Conservation (phyloP, 129 eudicot genomes). For the Ambrosia trifida region DNA sequence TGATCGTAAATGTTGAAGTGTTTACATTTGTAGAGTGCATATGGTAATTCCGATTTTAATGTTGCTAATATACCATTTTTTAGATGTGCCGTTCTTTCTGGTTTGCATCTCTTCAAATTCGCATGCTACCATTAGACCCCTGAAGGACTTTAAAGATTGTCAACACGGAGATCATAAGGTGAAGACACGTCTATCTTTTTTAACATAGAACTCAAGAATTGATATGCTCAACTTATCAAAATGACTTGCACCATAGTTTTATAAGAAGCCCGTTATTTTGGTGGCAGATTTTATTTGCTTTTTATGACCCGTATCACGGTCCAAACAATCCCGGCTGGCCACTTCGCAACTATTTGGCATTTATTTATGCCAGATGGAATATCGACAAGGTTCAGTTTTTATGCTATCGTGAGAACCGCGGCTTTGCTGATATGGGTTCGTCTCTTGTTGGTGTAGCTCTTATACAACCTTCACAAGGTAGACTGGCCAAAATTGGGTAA, state of each 20-base stretch:
- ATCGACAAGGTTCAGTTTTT: conserved; percentile 58
- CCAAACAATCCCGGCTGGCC: conserved; percentile 95
- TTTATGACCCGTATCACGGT: conserved; percentile 87
- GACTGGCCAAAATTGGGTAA: conserved; percentile 37
- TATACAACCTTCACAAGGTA: conserved; percentile 77
- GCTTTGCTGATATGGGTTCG: conserved; percentile 70
- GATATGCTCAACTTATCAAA: not conserved
- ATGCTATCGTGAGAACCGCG: conserved; percentile 91
- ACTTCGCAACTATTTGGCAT: conserved; percentile 76
- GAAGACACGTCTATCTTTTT: not conserved
- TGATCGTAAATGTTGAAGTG: conserved; percentile 1
- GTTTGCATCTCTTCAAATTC: conserved; percentile 67
- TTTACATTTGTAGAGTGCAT: not conserved
- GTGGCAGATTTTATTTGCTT: conserved; percentile 74
- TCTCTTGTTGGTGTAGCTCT: conserved; percentile 86
- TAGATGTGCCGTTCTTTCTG: conserved; percentile 87
- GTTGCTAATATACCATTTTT: conserved; percentile 24
- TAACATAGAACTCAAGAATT: not conserved
- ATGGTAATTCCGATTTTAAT: not conserved
- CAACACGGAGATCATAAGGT: conserved; percentile 65
- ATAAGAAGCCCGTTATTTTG: not conserved
- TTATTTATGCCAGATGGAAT: conserved; percentile 64
- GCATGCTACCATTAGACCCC: conserved; percentile 54
- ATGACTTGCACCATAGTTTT: conserved; percentile 8
- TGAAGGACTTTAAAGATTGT: conserved; percentile 71